phyloP scores from a whole-genome alignment of 164 flowering plant species.

The Vitis riparia region DNA sequence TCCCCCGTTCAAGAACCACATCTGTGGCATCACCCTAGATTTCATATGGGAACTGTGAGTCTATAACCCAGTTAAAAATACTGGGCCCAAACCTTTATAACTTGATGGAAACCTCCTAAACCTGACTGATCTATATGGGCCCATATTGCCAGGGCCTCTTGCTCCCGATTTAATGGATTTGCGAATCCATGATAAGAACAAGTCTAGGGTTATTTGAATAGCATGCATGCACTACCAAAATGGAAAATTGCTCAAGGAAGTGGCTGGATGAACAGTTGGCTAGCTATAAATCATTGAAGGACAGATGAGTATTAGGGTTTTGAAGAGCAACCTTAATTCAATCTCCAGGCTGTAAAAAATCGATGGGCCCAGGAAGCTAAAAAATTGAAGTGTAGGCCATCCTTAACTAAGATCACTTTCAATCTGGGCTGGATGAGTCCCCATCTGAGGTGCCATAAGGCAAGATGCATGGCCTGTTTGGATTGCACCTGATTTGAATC shows the following conservation, averaged over 20 bases:
- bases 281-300: background rate
- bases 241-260: too few species aligned
- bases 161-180: too few species aligned
- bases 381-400: background rate
- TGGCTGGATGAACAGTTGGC: background rate
- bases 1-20: background rate
- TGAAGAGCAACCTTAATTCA: background rate
- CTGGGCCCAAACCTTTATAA: too few species aligned
- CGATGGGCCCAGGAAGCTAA: background rate
- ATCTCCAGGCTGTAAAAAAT: background rate
- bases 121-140: too few species aligned
- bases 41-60: background rate
- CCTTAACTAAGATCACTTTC: background rate
- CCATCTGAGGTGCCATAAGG: background rate
- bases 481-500: background rate
- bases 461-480: background rate
- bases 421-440: background rate
- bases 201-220: too few species aligned
- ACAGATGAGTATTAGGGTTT: too few species aligned
- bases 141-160: background rate
- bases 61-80: background rate
- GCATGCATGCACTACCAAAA: too few species aligned
- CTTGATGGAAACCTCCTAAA: too few species aligned
- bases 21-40: background rate
- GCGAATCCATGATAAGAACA: too few species aligned